phyloP scores from a whole-genome alignment of 1,139 yeast genomes.

The Kodamaea arcana region DNA sequence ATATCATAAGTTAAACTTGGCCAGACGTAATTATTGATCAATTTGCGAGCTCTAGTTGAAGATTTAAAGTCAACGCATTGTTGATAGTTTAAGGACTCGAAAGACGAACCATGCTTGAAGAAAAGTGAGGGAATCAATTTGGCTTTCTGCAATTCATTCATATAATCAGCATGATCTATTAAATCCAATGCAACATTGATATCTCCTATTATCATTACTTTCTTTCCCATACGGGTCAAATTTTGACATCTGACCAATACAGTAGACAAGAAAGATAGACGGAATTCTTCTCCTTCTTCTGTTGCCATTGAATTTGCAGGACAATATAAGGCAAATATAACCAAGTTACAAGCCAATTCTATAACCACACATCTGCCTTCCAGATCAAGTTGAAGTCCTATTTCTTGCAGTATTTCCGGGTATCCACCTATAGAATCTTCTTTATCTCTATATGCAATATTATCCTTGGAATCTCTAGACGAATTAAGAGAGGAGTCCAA shows the following conservation, averaged over 20 bases:
- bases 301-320: slow-evolving; percentile 82
- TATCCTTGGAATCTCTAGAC: slow-evolving; percentile 2
- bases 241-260: slow-evolving; percentile 59
- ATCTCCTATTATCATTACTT: slow-evolving; percentile 82
- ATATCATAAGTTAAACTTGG: slow-evolving; percentile 10
- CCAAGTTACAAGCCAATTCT: slow-evolving; percentile 61
- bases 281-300: slow-evolving; percentile 63
- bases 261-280: slow-evolving; percentile 54
- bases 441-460: slow-evolving; percentile 22
- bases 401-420: slow-evolving; percentile 36
- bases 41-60: slow-evolving; percentile 37
- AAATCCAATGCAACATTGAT: slow-evolving; percentile 75
- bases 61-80: slow-evolving; percentile 41
- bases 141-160: slow-evolving; percentile 29
- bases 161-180: slow-evolving; percentile 75
- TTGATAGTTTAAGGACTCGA: slow-evolving; percentile 40
- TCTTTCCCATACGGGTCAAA: slow-evolving; percentile 50
- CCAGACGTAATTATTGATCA: slow-evolving; percentile 38
- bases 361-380: slow-evolving; percentile 81
- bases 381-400: slow-evolving; percentile 55
- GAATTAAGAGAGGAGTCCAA: too few species aligned
- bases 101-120: slow-evolving; percentile 17
- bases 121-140: not conserved
- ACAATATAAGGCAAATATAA: slow-evolving; percentile 77
- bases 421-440: slow-evolving; percentile 69